Evolutionary conservation across 345 rosid species (phyloP).

Genomic region (Boechera divaricarpa): DNA sequence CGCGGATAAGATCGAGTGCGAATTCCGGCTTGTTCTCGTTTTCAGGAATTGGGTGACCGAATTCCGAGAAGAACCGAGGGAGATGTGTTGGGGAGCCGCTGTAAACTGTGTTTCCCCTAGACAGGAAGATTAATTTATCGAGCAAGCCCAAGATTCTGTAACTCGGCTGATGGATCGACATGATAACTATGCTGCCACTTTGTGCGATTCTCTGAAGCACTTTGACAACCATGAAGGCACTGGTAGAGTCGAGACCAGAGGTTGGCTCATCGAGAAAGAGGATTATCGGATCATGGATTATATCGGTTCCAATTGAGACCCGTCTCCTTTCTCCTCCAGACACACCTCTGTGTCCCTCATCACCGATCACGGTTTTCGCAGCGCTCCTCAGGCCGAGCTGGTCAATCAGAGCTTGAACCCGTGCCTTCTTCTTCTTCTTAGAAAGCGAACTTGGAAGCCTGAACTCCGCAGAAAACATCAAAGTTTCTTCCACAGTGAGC

Average conservation of each 20-base stretch:
- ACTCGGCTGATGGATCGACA: constrained; percentile 97
- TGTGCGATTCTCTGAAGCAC: constrained; percentile 85
- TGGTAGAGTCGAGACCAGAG: constrained; percentile 92
- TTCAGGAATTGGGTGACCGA: constrained; percentile 83
- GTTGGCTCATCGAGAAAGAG: constrained; percentile 94
- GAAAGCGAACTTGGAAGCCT: constrained; percentile 87
- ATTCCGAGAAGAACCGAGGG: constrained; percentile 66
- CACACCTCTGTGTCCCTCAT: constrained; percentile 91
- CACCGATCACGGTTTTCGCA: constrained; percentile 86
- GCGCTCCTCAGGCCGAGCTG: constrained; percentile 75
- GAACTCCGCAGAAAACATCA: constrained; percentile 93
- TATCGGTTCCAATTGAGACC: constrained; percentile 78
- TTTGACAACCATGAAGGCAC: constrained; percentile 92
- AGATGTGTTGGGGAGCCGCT: constrained; percentile 64
- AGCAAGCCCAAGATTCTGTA: constrained; percentile 74
- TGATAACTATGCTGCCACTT: constrained; percentile 86
- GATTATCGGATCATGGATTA: constrained; percentile 82
- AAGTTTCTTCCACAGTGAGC: constrained; percentile 90
- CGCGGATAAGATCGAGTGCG: constrained; percentile 80
- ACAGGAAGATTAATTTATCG: constrained; percentile 73
- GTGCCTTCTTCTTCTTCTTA: constrained; percentile 64
- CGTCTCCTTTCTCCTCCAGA: constrained; percentile 94
- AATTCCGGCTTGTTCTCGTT: constrained; percentile 82
- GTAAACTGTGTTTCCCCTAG: constrained; percentile 78
- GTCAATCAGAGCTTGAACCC: constrained; percentile 88